Percentiles rank a stretch among this genome's conserved stretches.
These are phyloP conservation scores for Talaromyces stipitatus DNA, from an alignment of 495 filamentous ascomycete species.

Conservation along the genomic window DNA sequence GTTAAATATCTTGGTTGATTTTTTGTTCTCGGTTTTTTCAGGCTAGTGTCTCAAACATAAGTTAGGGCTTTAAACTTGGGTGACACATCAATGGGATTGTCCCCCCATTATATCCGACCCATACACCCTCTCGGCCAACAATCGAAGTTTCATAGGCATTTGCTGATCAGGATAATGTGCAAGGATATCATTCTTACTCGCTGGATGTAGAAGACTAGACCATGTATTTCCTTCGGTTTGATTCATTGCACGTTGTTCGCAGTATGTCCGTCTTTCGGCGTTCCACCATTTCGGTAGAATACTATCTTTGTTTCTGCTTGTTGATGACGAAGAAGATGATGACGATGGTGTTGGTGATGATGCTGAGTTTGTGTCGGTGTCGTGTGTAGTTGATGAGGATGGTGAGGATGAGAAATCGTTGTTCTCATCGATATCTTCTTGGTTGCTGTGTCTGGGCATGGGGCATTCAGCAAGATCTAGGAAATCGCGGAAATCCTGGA, in stretches of 20 bases:
- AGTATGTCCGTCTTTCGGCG: slow-evolving; percentile 16
- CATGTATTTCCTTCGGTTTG: slow-evolving; percentile 9
- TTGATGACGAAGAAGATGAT: not conserved
- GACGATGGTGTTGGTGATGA: slow-evolving; percentile 1
- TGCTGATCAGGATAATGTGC: slow-evolving; percentile 25
- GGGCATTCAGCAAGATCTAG: slow-evolving; percentile 14
- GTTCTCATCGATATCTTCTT: not conserved
- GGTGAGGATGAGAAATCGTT: not conserved
- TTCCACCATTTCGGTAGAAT: slow-evolving; percentile 37
- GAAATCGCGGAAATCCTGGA: slow-evolving; percentile 16
- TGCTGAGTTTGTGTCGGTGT: not conserved
- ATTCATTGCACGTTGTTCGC: slow-evolving; percentile 15
- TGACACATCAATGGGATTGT: not conserved
- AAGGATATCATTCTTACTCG: slow-evolving; percentile 27
- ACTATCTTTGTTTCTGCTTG: not conserved
- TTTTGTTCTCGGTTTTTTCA: not conserved
- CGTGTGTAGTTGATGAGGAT: not conserved
- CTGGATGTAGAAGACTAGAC: slow-evolving; percentile 9
- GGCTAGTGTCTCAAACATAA: not conserved
- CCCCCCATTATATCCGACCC: slow-evolving; percentile 7
- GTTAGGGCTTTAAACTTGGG: no score
- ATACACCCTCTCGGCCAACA: slow-evolving; percentile 22
- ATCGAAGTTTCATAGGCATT: slow-evolving; percentile 37
- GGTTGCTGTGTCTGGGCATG: not conserved
- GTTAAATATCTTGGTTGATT: not conserved